Percentiles rank a stretch among this genome's conserved stretches.
Conservation (phyloP, 2,329 filamentous ascomycete species). For the Fusarium fujikuroi region DNA sequence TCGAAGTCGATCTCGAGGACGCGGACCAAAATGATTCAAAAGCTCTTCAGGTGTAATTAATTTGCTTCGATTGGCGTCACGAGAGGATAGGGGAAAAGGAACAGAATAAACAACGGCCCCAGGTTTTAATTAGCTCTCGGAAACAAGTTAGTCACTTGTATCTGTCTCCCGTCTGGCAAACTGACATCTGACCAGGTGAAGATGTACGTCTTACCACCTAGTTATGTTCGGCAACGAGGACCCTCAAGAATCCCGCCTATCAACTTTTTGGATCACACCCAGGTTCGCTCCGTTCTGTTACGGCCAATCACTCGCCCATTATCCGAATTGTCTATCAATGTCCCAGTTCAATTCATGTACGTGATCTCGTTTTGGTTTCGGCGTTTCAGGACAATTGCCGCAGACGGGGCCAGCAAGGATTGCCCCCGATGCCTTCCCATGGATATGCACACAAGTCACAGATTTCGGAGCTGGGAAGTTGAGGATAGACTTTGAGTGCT, state of each 20-base stretch:
- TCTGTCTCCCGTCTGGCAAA: constrained; percentile 30
- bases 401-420: neutral
- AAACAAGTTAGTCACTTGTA: constrained; percentile 38
- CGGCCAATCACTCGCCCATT: constrained; percentile 11
- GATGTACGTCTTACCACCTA: constrained; percentile 21
- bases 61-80: constrained; percentile 38
- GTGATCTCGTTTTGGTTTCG: constrained; percentile 18
- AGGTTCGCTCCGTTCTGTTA: constrained; percentile 23
- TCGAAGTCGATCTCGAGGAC: constrained; percentile 54
- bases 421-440: neutral
- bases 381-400: constrained; percentile 8
- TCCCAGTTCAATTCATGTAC: constrained; percentile 12
- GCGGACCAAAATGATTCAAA: constrained; percentile 47
- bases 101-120: constrained; percentile 2
- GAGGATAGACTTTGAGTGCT: constrained; percentile 9
- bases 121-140: constrained; percentile 36
- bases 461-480: neutral
- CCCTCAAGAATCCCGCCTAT: constrained; percentile 21
- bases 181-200: constrained; percentile 40
- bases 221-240: constrained; percentile 12
- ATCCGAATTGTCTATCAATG: constrained; percentile 11
- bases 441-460: constrained; percentile 12
- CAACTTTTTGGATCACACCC: constrained; percentile 23
- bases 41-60: constrained; percentile 27
- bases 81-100: constrained; percentile 10